These are phyloP conservation scores for Pyrenophora teres DNA, from an alignment of 2,329 filamentous ascomycete species.

Conservation along the genomic window DNA sequence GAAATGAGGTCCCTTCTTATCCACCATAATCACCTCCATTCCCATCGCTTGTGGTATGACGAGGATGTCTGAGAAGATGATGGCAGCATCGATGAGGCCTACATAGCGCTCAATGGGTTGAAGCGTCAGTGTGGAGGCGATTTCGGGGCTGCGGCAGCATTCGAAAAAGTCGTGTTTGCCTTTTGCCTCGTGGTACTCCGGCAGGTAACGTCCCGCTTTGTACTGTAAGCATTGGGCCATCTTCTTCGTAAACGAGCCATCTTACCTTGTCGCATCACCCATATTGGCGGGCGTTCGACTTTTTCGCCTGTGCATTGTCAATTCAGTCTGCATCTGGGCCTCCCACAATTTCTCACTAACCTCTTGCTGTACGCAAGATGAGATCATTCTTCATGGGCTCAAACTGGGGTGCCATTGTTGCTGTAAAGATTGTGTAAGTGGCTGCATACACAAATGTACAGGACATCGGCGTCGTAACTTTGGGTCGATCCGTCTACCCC, in stretches of 20 bases:
- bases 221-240: slow-evolving; percentile 15
- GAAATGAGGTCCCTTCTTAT: slow-evolving; percentile 96
- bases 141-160: slow-evolving; percentile 91
- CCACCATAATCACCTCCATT: slow-evolving; percentile 98
- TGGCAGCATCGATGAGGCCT: slow-evolving; percentile 91
- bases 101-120: slow-evolving; percentile 92
- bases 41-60: slow-evolving; percentile 98
- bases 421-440: slow-evolving; percentile 5
- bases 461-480: slow-evolving; percentile 18
- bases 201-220: slow-evolving; percentile 90
- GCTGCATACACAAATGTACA: slow-evolving; percentile 11
- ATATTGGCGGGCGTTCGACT: slow-evolving; percentile 92
- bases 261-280: slow-evolving; percentile 98
- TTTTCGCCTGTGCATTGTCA: slow-evolving; percentile 68
- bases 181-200: slow-evolving; percentile 97
- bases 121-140: slow-evolving; percentile 89
- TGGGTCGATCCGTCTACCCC: slow-evolving; percentile 30
- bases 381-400: slow-evolving; percentile 90
- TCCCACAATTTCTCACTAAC: slow-evolving; percentile 54
- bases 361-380: slow-evolving; percentile 85
- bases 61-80: slow-evolving; percentile 98
- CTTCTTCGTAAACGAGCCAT: slow-evolving; percentile 1
- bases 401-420: slow-evolving; percentile 71
- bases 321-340: slow-evolving; percentile 1
- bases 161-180: slow-evolving; percentile 92